Evolutionary conservation across 106 monocot species (phyloP).

Genomic region (Acanthochlamys bracteata): DNA sequence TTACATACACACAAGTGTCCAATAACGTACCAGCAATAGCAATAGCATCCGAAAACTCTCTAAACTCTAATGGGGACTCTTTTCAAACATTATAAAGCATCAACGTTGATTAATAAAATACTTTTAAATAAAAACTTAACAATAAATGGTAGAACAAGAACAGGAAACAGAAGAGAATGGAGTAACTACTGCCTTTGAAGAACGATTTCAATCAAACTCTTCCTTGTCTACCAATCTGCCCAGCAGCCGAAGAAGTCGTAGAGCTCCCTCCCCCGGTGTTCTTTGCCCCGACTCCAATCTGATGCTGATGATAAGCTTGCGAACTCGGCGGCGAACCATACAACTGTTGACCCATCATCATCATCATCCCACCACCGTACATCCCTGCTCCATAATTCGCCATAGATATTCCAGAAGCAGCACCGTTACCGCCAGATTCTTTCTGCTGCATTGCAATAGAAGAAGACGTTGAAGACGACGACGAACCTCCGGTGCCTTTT

Average conservation of each 20-base stretch:
- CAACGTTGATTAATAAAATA: too few relatives aligned
- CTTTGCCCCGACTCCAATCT: slow-evolving; percentile 6
- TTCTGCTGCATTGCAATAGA: slow-evolving; percentile 2
- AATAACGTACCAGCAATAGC: too few relatives aligned
- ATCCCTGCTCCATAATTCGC: not conserved
- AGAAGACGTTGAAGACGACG: not conserved
- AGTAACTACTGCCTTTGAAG: not conserved
- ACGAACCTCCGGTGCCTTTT: not conserved
- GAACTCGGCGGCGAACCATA: slow-evolving; percentile 11
- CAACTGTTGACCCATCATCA: slow-evolving; percentile 31
- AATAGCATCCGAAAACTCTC: too few relatives aligned
- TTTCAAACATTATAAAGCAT: too few relatives aligned
- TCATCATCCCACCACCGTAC: slow-evolving; percentile 14
- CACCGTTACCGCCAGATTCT: slow-evolving; percentile 1
- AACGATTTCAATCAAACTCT: not conserved
- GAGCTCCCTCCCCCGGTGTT: not conserved
- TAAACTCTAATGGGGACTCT: too few relatives aligned
- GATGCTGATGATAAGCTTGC: slow-evolving; percentile 13
- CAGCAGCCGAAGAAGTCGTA: not conserved
- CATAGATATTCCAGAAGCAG: not conserved
- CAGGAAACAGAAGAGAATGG: not conserved
- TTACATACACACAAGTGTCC: too few relatives aligned
- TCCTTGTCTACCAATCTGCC: slow-evolving; percentile 14
- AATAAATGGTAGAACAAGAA: not conserved
- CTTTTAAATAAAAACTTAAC: not conserved